These are phyloP conservation scores for Gryganskiella cystojenkinii DNA, from an alignment of 192 early-diverging fungal species.

Conservation along the genomic window DNA sequence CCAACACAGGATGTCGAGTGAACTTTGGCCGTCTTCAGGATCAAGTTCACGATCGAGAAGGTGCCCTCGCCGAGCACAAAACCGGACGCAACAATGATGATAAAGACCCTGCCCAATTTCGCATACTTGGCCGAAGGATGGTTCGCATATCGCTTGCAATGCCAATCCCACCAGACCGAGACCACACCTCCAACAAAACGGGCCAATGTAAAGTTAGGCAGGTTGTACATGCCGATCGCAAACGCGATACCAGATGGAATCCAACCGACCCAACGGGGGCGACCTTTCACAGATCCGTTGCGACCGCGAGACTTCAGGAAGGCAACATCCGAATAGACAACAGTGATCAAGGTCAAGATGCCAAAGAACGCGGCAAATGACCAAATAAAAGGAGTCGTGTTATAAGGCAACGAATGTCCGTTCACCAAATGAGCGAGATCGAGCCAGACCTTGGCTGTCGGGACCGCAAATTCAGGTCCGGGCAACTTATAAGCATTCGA, in stretches of 20 bases:
- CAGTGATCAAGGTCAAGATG: conserved; percentile 45
- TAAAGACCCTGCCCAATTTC: conserved; percentile 63
- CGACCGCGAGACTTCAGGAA: conserved; percentile 10
- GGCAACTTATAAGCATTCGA: conserved; percentile 73
- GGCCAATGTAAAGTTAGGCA: conserved; percentile 79
- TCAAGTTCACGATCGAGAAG: conserved; percentile 73
- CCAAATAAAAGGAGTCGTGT: conserved; percentile 69
- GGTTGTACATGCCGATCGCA: conserved; percentile 85
- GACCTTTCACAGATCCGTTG: conserved; percentile 8
- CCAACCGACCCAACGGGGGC: conserved; percentile 56
- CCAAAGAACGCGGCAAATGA: conserved; percentile 70
- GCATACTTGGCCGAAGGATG: conserved; percentile 48
- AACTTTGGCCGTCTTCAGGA: conserved; percentile 54
- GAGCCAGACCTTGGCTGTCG: conserved; percentile 83
- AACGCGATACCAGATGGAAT: conserved; percentile 82
- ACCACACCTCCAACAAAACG: conserved; percentile 72
- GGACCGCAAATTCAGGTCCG: conserved; percentile 75
- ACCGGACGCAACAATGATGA: conserved; percentile 77
- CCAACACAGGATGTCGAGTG: conserved; percentile 43
- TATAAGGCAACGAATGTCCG: conserved; percentile 73
- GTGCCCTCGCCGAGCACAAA: conserved; percentile 84
- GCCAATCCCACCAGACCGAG: conserved; percentile 61
- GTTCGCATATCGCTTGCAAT: conserved; percentile 42
- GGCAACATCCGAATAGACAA: conserved; percentile 36
- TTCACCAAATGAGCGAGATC: conserved; percentile 83